Percentiles rank a stretch among this genome's conserved stretches.
phyloP scores from a whole-genome alignment of 495 filamentous ascomycete genomes.

The Evansstolkia leycettana region DNA sequence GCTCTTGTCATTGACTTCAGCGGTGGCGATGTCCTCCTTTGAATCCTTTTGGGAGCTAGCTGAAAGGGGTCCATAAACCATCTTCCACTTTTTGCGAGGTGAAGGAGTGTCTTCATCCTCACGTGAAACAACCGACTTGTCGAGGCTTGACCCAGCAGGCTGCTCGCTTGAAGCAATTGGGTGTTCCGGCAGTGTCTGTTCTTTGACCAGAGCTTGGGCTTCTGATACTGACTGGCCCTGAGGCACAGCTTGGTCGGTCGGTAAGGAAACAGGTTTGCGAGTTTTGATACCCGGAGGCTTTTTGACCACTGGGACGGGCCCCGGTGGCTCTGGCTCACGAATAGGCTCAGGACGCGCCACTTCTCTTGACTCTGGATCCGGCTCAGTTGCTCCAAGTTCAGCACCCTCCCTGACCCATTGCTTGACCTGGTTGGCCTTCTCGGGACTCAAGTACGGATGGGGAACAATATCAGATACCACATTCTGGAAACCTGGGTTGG shows the following conservation, averaged over 20 bases:
- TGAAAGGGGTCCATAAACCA: slow-evolving; percentile 5
- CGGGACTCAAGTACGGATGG: slow-evolving; percentile 10
- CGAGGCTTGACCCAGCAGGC: no score
- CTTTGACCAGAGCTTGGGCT: neutral
- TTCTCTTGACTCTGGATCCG: neutral
- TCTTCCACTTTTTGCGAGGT: slow-evolving; percentile 10
- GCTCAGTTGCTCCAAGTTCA: slow-evolving; percentile 1
- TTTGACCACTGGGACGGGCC: slow-evolving; percentile 1
- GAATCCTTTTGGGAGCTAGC: neutral
- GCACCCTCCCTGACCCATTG: slow-evolving; percentile 12
- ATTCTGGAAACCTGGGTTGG: neutral
- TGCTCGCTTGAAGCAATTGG: no score
- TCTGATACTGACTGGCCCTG: no score
- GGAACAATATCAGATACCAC: slow-evolving; percentile 1
- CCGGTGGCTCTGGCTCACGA: neutral
- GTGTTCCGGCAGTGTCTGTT: no score
- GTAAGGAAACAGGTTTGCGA: slow-evolving; percentile 2
- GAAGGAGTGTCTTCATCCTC: neutral
- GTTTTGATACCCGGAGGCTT: slow-evolving; percentile 10
- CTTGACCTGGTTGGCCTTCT: slow-evolving; percentile 15
- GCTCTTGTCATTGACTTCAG: neutral
- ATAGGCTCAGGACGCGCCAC: neutral
- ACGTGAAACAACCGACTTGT: no score
- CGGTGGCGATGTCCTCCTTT: neutral
- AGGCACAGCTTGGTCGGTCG: neutral